Evolutionary conservation across 805 yeast species (phyloP).

Genomic region (Blastobotrys attinorum): DNA sequence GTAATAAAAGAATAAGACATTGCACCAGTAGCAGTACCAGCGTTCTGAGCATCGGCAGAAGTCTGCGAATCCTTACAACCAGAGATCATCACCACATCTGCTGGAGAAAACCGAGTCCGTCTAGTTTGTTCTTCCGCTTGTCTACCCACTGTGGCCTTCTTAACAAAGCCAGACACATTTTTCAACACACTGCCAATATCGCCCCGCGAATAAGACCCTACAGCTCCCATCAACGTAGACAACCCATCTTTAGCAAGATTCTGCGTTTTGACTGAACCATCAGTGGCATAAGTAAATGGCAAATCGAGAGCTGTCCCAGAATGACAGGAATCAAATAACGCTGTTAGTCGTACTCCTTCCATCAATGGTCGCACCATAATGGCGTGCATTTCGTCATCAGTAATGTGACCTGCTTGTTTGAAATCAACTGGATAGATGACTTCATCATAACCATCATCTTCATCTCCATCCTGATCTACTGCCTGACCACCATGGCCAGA

Average conservation of each 20-base stretch:
- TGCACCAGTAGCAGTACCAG: slow-evolving; percentile 72
- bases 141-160: slow-evolving; percentile 29
- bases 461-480: slow-evolving; percentile 63
- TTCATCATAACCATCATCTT: slow-evolving; percentile 66
- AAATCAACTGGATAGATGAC: slow-evolving; percentile 70
- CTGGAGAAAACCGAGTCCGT: slow-evolving; percentile 58
- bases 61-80: slow-evolving; percentile 85
- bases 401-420: slow-evolving; percentile 54
- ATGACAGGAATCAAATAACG: slow-evolving; percentile 79
- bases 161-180: slow-evolving; percentile 33
- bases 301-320: slow-evolving; percentile 77
- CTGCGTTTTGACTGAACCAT: slow-evolving; percentile 77
- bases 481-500: slow-evolving; percentile 84
- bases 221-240: slow-evolving; percentile 50
- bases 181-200: slow-evolving; percentile 42
- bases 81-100: slow-evolving; percentile 67
- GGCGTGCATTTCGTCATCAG: slow-evolving; percentile 69
- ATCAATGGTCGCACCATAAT: slow-evolving; percentile 62
- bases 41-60: slow-evolving; percentile 70
- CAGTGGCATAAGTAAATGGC: slow-evolving; percentile 74
- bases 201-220: slow-evolving; percentile 53
- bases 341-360: slow-evolving; percentile 69
- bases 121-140: slow-evolving; percentile 37
- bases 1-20: slow-evolving; percentile 72
- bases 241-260: slow-evolving; percentile 71